These are phyloP conservation scores for Fusarium tupiense DNA, from an alignment of 2,329 filamentous ascomycete genomes.

Conservation along the genomic window DNA sequence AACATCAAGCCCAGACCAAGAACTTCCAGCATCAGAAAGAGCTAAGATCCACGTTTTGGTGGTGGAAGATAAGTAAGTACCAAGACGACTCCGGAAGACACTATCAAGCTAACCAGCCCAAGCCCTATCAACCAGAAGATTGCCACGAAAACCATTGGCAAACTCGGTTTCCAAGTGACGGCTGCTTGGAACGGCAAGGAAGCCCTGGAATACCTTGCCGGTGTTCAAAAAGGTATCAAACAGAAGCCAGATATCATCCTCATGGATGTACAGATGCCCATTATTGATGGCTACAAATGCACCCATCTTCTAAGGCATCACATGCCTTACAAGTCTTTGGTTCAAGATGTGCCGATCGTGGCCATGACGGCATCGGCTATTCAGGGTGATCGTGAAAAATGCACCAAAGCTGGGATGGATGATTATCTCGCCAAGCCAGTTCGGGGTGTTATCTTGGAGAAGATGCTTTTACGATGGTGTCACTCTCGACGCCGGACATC, in stretches of 20 bases:
- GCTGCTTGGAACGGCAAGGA: slow-evolving; percentile 84
- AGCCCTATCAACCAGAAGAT: slow-evolving; percentile 78
- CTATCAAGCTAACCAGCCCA: slow-evolving; percentile 24
- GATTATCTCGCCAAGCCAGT: slow-evolving; percentile 80
- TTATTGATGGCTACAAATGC: slow-evolving; percentile 81
- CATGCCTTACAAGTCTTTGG: slow-evolving; percentile 68
- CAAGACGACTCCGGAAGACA: background rate
- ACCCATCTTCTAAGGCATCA: slow-evolving; percentile 78
- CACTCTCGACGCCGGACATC: slow-evolving; percentile 46
- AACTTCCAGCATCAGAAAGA: slow-evolving; percentile 66
- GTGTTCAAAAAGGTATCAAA: slow-evolving; percentile 60
- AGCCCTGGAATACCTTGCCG: slow-evolving; percentile 76
- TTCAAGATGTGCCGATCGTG: slow-evolving; percentile 75
- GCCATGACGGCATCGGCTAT: slow-evolving; percentile 86
- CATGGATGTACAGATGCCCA: slow-evolving; percentile 81
- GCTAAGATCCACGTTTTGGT: slow-evolving; percentile 75
- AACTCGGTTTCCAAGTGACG: slow-evolving; percentile 75
- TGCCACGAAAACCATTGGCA: slow-evolving; percentile 77
- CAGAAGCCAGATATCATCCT: slow-evolving; percentile 77
- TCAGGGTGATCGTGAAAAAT: slow-evolving; percentile 80
- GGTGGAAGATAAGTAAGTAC: slow-evolving; percentile 80
- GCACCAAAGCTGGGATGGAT: slow-evolving; percentile 78
- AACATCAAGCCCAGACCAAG: slow-evolving; percentile 54
- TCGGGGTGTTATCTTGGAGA: slow-evolving; percentile 72
- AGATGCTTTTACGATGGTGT: slow-evolving; percentile 77